These are phyloP conservation scores for Bruguiera gymnorhiza DNA, from an alignment of 345 rosid genomes.

Conservation along the genomic window DNA sequence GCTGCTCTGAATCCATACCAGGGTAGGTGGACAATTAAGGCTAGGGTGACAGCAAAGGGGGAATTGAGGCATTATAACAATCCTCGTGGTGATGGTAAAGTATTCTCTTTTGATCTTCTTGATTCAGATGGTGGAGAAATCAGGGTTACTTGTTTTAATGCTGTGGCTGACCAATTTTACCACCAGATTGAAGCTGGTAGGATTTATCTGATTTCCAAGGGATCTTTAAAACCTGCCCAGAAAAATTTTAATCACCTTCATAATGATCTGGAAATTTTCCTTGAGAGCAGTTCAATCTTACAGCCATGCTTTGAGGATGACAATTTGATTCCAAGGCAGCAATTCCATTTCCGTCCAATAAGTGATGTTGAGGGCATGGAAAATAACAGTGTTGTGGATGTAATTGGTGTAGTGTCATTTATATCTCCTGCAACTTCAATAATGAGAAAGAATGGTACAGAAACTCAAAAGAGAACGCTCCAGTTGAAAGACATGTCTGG, in stretches of 20 bases:
- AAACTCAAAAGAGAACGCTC: conserved; percentile 72
- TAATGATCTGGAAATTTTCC: conserved; percentile 67
- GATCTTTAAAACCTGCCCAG: conserved; percentile 75
- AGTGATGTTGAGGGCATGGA: conserved; percentile 72
- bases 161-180: conserved; percentile 77
- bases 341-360: conserved; percentile 65
- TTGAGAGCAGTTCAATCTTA: conserved; percentile 56
- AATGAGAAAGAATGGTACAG: conserved; percentile 73
- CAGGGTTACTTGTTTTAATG: conserved; percentile 85
- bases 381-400: conserved; percentile 52
- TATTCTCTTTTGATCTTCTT: conserved; percentile 87
- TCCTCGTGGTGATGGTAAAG: conserved; percentile 82
- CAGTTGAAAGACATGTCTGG: conserved; percentile 83
- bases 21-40: conserved; percentile 89
- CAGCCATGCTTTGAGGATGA: conserved; percentile 79
- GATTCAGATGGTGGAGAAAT: conserved; percentile 92
- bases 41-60: conserved; percentile 76
- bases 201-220: conserved; percentile 75
- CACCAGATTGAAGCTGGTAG: conserved; percentile 71
- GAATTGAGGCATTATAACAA: conserved; percentile 71
- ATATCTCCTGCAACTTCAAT: conserved; percentile 56
- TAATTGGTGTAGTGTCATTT: conserved; percentile 66
- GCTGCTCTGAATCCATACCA: conserved; percentile 86
- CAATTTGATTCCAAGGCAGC: conserved; percentile 59
- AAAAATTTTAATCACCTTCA: conserved; percentile 81